Conservation (phyloP, 345 rosid genomes). For the Murraya koenigii region DNA sequence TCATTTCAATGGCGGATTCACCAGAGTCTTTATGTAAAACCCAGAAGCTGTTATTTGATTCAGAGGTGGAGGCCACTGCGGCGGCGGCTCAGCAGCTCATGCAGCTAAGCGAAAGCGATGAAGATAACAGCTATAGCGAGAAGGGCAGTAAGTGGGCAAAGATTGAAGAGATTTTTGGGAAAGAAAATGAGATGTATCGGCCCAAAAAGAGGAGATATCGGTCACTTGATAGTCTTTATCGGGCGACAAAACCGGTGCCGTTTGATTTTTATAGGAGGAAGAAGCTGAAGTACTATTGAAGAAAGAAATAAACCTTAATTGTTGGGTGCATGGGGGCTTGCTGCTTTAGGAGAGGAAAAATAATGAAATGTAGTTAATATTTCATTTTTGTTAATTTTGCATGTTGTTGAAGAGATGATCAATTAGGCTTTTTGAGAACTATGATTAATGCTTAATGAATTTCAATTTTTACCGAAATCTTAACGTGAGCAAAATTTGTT, state of each 20-base stretch:
- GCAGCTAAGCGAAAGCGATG: conserved; percentile 39
- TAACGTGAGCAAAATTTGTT: too few relatives aligned
- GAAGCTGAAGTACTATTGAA: background rate
- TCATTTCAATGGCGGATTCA: conserved; percentile 8
- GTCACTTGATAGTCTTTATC: conserved; percentile 33
- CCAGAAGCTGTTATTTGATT: conserved; percentile 13
- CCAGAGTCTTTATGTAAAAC: background rate
- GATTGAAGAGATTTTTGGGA: conserved; percentile 42
- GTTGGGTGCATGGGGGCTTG: too few relatives aligned
- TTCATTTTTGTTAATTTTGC: background rate
- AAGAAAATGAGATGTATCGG: conserved; percentile 15
- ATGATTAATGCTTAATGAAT: background rate
- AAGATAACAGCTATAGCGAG: conserved; percentile 23
- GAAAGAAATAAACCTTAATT: background rate
- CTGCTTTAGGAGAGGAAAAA: too few relatives aligned
- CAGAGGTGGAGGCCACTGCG: conserved; percentile 21
- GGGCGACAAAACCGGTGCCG: conserved; percentile 11
- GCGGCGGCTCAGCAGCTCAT: conserved; percentile 31
- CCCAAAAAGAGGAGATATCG: conserved; percentile 32
- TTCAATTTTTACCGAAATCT: background rate
- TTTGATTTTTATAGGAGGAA: background rate
- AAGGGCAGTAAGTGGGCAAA: background rate
- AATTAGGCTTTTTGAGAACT: background rate
- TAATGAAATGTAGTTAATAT: too few relatives aligned
- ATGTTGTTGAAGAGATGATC: background rate